Evolutionary conservation across 78 protist species (phyloP).

Genomic region (Dictyostelium purpureum): DNA sequence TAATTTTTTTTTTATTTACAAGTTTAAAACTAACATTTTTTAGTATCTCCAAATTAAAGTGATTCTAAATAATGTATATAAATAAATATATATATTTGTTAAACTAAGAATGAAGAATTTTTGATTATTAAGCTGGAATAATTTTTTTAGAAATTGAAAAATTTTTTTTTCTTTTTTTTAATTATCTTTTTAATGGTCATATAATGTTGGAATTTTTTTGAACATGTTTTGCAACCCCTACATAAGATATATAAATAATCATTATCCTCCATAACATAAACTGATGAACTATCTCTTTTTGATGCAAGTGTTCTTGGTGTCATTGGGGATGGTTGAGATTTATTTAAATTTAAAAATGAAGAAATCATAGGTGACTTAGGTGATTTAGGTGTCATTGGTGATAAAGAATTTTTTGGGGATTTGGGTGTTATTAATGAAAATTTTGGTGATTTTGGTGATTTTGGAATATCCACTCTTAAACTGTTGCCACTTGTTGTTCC

Average conservation of each 20-base stretch:
- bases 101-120: too few relatives aligned
- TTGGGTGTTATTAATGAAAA: background rate
- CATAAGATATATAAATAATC: background rate
- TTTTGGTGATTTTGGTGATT: background rate
- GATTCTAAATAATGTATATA: too few relatives aligned
- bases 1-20: too few relatives aligned
- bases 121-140: too few relatives aligned
- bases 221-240: slow-evolving; percentile 12
- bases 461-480: too few relatives aligned
- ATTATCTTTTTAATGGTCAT: background rate
- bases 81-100: too few relatives aligned
- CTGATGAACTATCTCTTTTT: background rate
- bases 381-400: too few relatives aligned
- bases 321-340: background rate
- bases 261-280: background rate
- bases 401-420: too few relatives aligned
- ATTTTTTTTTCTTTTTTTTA: background rate
- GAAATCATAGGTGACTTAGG: too few relatives aligned
- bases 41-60: too few relatives aligned
- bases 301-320: background rate
- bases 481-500: too few relatives aligned
- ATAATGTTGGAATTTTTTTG: background rate
- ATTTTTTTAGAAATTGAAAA: background rate
- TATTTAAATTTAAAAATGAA: background rate
- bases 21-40: too few relatives aligned